Conservation (phyloP, 2,329 filamentous ascomycete genomes). For the Neonectria ditissima region DNA sequence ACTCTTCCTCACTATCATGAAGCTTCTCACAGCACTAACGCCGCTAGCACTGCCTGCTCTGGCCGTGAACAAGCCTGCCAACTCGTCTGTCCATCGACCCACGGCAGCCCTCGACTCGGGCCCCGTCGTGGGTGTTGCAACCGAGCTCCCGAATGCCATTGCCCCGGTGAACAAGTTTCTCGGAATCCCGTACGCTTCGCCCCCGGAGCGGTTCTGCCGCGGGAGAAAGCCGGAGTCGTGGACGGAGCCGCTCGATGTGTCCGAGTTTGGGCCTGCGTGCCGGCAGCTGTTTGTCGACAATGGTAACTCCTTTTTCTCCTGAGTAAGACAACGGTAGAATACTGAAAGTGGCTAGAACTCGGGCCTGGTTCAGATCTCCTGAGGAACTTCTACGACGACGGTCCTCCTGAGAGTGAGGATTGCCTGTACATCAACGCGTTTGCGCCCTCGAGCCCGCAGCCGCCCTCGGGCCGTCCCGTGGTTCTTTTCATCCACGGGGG, state of each 20-base stretch:
- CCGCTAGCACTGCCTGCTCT: constrained; percentile 14
- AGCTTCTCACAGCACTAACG: constrained; percentile 10
- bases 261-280: constrained; percentile 34
- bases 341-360: constrained; percentile 31
- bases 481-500: constrained; percentile 45
- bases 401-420: constrained; percentile 43
- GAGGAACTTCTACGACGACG: constrained; percentile 34
- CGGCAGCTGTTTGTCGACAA: constrained; percentile 31
- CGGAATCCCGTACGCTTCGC: constrained; percentile 37
- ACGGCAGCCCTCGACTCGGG: constrained; percentile 35
- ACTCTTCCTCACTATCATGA: constrained; percentile 19
- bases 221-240: constrained; percentile 30
- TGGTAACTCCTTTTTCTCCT: constrained; percentile 19
- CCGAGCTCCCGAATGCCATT: constrained; percentile 30
- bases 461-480: constrained; percentile 32
- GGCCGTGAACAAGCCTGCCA: not conserved
- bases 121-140: constrained; percentile 28
- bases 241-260: constrained; percentile 24
- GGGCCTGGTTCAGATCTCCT: constrained; percentile 35
- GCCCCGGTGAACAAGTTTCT: constrained; percentile 38
- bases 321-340: not conserved
- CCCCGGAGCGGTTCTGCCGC: constrained; percentile 34
- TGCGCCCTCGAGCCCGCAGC: constrained; percentile 27
- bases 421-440: constrained; percentile 47
- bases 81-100: constrained; percentile 6